Evolutionary conservation across 2,329 filamentous ascomycete genomes (phyloP).

Genomic region (Fusarium stilboides): DNA sequence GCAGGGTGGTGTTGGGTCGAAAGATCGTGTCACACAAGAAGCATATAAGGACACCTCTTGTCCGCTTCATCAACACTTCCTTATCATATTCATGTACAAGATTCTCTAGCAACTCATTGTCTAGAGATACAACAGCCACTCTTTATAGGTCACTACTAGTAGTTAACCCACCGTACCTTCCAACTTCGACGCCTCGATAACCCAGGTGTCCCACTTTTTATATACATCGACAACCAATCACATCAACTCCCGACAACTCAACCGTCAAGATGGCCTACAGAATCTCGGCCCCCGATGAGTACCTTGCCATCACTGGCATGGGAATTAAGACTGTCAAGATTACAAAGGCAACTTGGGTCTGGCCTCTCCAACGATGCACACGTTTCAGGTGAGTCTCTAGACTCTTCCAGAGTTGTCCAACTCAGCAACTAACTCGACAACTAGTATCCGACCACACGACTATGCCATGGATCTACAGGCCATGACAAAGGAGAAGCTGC

Average conservation of each 20-base stretch:
- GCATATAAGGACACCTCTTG: constrained; percentile 29
- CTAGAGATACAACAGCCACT: constrained; percentile 24
- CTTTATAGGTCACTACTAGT: constrained; percentile 10
- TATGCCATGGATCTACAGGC: constrained; percentile 87
- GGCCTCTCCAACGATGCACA: constrained; percentile 77
- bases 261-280: constrained; percentile 69
- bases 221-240: background rate
- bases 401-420: background rate
- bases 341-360: constrained; percentile 81
- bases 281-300: constrained; percentile 83
- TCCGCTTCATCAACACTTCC: constrained; percentile 11
- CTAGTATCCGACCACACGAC: constrained; percentile 80
- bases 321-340: constrained; percentile 82
- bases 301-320: constrained; percentile 89
- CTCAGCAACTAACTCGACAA: constrained; percentile 7
- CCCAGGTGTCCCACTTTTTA: background rate
- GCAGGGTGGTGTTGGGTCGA: background rate
- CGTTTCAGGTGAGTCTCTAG: constrained; percentile 59
- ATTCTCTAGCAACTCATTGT: constrained; percentile 16
- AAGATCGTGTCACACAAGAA: constrained; percentile 1
- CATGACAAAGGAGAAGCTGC: constrained; percentile 91
- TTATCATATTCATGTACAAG: constrained; percentile 2
- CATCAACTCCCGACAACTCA: background rate
- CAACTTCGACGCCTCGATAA: background rate
- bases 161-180: background rate